phyloP scores from a whole-genome alignment of 2,329 filamentous ascomycete species.

The Penicillium sp. region DNA sequence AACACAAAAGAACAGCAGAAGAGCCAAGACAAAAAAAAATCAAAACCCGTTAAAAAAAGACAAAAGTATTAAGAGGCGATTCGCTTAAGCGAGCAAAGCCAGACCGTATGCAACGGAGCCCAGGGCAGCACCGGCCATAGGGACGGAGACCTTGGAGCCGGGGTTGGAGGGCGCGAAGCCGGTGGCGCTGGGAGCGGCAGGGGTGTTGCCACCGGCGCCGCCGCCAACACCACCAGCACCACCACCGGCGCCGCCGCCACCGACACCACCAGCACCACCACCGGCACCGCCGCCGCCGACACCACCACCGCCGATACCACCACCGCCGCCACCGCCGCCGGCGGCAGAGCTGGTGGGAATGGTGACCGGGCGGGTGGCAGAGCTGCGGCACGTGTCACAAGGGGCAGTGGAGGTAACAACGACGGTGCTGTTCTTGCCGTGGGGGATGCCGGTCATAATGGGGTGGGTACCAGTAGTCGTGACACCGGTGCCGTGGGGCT shows the following conservation, averaged over 20 bases:
- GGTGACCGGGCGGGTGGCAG: constrained; percentile 8
- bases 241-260: constrained; percentile 5
- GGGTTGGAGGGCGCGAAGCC: constrained; percentile 29
- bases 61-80: constrained; percentile 12
- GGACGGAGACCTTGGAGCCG: constrained; percentile 31
- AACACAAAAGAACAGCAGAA: background rate
- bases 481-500: constrained; percentile 7
- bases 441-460: constrained; percentile 19
- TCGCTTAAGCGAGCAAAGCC: constrained; percentile 32
- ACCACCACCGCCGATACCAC: background rate
- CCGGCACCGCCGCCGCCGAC: background rate
- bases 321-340: background rate
- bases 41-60: constrained; percentile 17
- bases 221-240: constrained; percentile 7
- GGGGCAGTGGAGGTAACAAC: constrained; percentile 17
- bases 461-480: constrained; percentile 26
- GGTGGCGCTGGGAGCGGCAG: constrained; percentile 22
- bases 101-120: constrained; percentile 26
- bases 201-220: constrained; percentile 12
- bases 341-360: constrained; percentile 2
- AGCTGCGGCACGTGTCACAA: background rate
- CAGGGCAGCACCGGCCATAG: constrained; percentile 25
- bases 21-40: background rate
- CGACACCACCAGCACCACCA: background rate
- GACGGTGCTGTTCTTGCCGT: constrained; percentile 8